phyloP scores from a whole-genome alignment of 495 filamentous ascomycete species.

The Sphaerosporella brunnea region DNA sequence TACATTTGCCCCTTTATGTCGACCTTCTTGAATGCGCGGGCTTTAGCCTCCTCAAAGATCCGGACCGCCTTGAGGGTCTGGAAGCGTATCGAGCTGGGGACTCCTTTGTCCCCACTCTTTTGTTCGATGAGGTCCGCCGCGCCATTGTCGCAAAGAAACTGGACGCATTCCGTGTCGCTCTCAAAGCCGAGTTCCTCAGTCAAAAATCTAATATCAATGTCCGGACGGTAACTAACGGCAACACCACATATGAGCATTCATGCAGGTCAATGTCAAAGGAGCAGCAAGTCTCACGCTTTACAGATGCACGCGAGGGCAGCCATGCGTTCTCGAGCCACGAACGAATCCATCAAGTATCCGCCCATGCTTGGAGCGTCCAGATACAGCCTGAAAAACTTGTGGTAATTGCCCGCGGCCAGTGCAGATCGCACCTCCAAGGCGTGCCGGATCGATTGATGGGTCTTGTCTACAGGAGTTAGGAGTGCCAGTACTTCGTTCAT shows the following conservation, averaged over 20 bases:
- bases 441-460: conserved; percentile 67
- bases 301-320: conserved; percentile 77
- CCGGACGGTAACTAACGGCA: conserved; percentile 60
- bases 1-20: conserved; percentile 96
- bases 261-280: background rate
- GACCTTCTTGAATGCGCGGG: conserved; percentile 59
- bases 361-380: conserved; percentile 93
- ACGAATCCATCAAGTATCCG: conserved; percentile 97
- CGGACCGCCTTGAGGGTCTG: conserved; percentile 53
- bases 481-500: conserved; percentile 96
- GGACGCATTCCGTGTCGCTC: conserved; percentile 70
- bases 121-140: conserved; percentile 64
- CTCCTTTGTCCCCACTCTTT: conserved; percentile 38
- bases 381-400: conserved; percentile 90
- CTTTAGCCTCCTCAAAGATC: conserved; percentile 55
- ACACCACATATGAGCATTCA: background rate
- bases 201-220: conserved; percentile 75
- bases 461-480: conserved; percentile 91
- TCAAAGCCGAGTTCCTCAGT: conserved; percentile 93
- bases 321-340: conserved; percentile 81
- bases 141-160: conserved; percentile 65
- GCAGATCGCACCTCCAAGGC: conserved; percentile 81
- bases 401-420: conserved; percentile 84
- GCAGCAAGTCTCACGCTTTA: conserved; percentile 55
- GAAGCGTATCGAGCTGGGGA: conserved; percentile 40